A percentile compares a stretch with the other conserved stretches of the same genome.
Conservation (phyloP, 2,329 filamentous ascomycete species). For the Neopestalotiopsis clavispora region DNA sequence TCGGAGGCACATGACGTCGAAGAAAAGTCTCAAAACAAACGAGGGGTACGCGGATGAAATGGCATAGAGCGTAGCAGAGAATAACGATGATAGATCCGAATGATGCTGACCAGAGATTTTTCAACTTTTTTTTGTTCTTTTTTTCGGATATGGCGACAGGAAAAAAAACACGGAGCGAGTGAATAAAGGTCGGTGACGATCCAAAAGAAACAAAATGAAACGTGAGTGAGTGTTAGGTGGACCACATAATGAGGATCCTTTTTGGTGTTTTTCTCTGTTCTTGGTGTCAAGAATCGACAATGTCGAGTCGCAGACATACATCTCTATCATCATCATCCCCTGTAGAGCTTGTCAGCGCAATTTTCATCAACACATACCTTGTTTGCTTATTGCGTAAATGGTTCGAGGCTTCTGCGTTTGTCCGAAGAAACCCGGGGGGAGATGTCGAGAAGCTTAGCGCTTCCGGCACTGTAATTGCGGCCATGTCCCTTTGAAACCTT, state of each 20-base stretch:
- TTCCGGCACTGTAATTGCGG: slow-evolving; percentile 77
- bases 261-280: slow-evolving; percentile 9
- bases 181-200: slow-evolving; percentile 29
- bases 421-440: slow-evolving; percentile 60
- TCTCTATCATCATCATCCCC: slow-evolving; percentile 23
- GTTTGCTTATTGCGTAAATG: slow-evolving; percentile 29
- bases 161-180: slow-evolving; percentile 29
- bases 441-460: slow-evolving; percentile 75
- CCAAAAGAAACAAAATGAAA: not conserved
- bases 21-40: not conserved
- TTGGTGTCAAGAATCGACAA: not conserved
- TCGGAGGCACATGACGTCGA: not conserved
- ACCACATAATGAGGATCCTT: not conserved
- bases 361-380: slow-evolving; percentile 10
- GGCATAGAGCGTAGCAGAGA: not conserved
- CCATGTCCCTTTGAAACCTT: slow-evolving; percentile 69
- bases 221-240: slow-evolving; percentile 5
- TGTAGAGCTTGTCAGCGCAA: slow-evolving; percentile 3
- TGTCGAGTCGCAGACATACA: not conserved
- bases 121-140: not conserved
- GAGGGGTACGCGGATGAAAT: not conserved
- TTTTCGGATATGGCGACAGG: not conserved
- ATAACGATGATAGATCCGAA: not conserved
- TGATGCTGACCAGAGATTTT: not conserved
- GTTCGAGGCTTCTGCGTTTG: slow-evolving; percentile 43